A percentile compares a stretch with the other conserved stretches of the same genome.
Conservation (phyloP, 2,329 filamentous ascomycete genomes). For the Aspergillus sp. region DNA sequence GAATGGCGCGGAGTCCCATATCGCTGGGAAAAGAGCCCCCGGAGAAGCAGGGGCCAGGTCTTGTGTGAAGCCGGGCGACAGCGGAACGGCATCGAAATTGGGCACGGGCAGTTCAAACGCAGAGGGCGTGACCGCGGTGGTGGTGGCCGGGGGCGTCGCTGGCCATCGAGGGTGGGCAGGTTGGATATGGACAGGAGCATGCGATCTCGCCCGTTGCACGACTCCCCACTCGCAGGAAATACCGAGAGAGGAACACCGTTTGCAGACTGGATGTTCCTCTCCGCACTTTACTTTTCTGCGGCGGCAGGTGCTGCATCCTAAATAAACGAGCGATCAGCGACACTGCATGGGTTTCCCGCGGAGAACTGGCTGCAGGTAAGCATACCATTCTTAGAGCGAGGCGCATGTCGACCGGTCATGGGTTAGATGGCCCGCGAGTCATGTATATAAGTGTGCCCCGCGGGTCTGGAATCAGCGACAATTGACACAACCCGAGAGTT, state of each 20-base stretch:
- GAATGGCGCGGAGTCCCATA: constrained; percentile 16
- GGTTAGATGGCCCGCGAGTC: constrained; percentile 17
- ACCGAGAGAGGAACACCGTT: constrained; percentile 31
- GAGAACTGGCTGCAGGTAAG: not conserved
- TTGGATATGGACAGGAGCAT: constrained; percentile 27
- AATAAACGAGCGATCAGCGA: constrained; percentile 3
- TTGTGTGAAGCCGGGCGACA: constrained; percentile 1
- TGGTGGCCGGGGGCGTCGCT: constrained; percentile 9
- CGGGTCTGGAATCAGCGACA: not conserved
- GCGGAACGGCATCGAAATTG: constrained; percentile 9
- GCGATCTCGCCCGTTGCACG: constrained; percentile 26
- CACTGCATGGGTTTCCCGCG: constrained; percentile 11
- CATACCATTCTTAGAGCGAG: constrained; percentile 41
- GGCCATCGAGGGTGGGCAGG: constrained; percentile 19
- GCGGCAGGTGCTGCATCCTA: constrained; percentile 42
- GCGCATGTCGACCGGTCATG: constrained; percentile 39
- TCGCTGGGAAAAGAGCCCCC: constrained; percentile 11
- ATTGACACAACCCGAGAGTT: not conserved
- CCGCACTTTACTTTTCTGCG: constrained; percentile 38
- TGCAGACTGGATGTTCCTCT: constrained; percentile 35
- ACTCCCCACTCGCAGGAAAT: constrained; percentile 36
- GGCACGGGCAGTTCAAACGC: constrained; percentile 4
- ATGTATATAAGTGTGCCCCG: constrained; percentile 4
- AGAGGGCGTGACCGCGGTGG: not conserved
- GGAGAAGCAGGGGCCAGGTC: constrained; percentile 13